Conservation (phyloP, 1,284 basidiomycete species). For the Ceratobasidium theobromae region DNA sequence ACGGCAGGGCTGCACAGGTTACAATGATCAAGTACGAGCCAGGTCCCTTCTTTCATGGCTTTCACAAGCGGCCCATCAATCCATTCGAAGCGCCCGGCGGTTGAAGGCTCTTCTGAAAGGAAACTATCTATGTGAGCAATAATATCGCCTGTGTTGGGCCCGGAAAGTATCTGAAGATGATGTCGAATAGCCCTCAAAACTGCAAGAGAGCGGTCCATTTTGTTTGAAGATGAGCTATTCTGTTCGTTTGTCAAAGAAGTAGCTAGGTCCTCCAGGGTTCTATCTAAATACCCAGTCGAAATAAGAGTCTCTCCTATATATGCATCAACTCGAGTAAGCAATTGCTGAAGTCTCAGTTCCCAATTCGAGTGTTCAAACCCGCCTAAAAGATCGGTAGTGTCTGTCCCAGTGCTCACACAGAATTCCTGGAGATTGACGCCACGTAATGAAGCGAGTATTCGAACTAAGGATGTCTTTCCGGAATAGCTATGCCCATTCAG, state of each 20-base stretch:
- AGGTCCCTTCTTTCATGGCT: constrained; percentile 84
- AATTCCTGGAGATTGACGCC: constrained; percentile 76
- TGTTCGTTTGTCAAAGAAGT: background rate
- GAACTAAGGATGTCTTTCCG: constrained; percentile 82
- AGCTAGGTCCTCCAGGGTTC: background rate
- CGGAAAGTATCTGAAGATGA: background rate
- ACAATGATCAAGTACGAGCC: constrained; percentile 91
- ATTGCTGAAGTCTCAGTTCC: constrained; percentile 11
- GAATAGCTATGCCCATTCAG: constrained; percentile 72
- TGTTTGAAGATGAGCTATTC: background rate
- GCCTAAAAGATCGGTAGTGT: constrained; percentile 92
- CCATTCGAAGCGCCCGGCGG: constrained; percentile 82
- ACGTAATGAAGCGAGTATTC: constrained; percentile 67
- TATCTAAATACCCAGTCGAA: background rate
- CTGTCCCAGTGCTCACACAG: constrained; percentile 82
- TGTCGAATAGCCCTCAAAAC: background rate
- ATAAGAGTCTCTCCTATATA: background rate
- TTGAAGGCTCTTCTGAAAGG: constrained; percentile 29
- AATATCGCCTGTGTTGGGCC: background rate
- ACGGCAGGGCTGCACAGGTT: constrained; percentile 96
- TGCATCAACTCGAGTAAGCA: background rate
- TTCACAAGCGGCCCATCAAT: constrained; percentile 90
- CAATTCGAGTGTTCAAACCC: constrained; percentile 80
- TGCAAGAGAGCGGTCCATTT: too few species aligned
- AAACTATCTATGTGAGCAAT: background rate